Percentiles rank a stretch among this genome's conserved stretches.
phyloP scores from a whole-genome alignment of 2,329 filamentous ascomycete genomes.

The Ambrosiella beaveri region DNA sequence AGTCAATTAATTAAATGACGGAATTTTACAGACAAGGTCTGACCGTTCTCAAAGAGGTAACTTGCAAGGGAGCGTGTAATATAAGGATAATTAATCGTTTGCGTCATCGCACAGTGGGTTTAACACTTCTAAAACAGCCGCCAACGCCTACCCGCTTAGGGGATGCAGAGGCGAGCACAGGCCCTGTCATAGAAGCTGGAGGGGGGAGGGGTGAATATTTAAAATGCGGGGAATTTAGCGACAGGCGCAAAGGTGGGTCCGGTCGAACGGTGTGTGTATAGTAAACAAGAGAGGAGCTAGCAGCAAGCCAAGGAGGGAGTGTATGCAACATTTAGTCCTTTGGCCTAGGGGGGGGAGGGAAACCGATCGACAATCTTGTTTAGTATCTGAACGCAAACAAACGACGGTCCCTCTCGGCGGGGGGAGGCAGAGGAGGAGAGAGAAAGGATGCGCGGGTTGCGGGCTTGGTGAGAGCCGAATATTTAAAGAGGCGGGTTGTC shows the following conservation, averaged over 20 bases:
- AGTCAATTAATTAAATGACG: background rate
- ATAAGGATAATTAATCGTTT: background rate
- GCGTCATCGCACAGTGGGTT: background rate
- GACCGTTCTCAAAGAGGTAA: background rate
- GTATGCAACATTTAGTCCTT: background rate
- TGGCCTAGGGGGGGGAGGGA: background rate
- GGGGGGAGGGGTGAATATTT: too few species aligned
- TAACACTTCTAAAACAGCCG: background rate
- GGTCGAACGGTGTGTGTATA: background rate
- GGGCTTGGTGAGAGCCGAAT: background rate
- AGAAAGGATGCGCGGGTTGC: background rate
- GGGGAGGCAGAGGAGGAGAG: background rate
- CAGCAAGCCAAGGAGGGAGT: background rate
- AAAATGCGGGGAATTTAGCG: too few species aligned
- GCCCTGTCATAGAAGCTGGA: too few species aligned
- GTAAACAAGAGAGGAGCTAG: background rate
- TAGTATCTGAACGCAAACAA: background rate
- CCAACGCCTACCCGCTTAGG: too few species aligned
- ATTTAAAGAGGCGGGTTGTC: background rate
- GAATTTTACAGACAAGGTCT: background rate
- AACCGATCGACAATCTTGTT: background rate
- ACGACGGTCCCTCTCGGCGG: background rate
- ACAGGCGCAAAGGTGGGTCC: too few species aligned
- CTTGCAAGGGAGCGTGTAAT: background rate
- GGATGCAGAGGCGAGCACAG: too few species aligned